Conservation (phyloP, 371 early-diverging fungal genomes). For the Mucor irregularis region DNA sequence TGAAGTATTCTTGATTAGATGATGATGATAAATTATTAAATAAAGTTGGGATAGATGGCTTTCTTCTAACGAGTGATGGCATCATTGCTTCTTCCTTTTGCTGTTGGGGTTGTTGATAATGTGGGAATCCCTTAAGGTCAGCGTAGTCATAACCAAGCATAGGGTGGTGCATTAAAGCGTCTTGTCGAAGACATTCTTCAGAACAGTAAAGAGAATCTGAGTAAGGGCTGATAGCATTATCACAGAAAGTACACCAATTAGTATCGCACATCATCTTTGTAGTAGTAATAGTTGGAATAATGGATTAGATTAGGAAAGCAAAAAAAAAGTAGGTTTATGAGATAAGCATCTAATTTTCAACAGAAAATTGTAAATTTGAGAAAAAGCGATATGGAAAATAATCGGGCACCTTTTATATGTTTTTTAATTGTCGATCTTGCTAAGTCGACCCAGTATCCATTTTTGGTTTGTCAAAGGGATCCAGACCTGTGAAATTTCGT, state of each 20-base stretch:
- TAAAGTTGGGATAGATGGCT: constrained; percentile 5
- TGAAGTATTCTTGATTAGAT: background rate
- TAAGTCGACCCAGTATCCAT: background rate
- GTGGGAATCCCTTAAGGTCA: constrained; percentile 34
- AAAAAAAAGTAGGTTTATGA: background rate
- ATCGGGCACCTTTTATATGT: background rate
- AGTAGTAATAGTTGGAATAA: background rate
- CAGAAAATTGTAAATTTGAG: background rate
- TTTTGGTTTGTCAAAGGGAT: background rate
- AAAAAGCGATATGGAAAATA: background rate
- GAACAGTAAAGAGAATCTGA: constrained; percentile 36
- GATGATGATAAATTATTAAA: background rate
- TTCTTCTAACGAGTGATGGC: constrained; percentile 15
- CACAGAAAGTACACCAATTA: constrained; percentile 41
- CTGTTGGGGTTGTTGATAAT: constrained; percentile 1
- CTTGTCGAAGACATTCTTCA: constrained; percentile 31
- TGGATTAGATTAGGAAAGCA: too few species aligned
- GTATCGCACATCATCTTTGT: constrained; percentile 25
- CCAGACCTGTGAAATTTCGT: background rate
- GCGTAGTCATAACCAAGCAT: constrained; percentile 35
- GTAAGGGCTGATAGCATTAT: constrained; percentile 29
- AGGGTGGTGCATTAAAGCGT: constrained; percentile 31
- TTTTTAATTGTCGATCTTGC: background rate
- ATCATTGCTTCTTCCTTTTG: background rate
- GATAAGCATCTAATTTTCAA: background rate